phyloP scores from a whole-genome alignment of 2,329 filamentous ascomycete species.

The Botrytis squamosa region DNA sequence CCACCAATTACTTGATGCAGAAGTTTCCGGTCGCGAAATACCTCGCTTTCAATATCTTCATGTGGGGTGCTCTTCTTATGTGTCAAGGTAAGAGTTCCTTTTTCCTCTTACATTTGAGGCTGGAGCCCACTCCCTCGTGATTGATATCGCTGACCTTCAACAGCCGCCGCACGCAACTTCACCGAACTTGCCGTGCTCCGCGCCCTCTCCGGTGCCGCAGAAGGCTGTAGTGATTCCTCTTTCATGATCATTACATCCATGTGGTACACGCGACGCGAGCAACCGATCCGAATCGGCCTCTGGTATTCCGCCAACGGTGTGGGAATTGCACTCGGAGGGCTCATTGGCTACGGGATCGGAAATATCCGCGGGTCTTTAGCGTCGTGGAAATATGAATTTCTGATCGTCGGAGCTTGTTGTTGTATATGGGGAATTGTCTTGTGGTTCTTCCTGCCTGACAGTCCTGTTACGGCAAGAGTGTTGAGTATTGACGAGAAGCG shows the following conservation, averaged over 20 bases:
- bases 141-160: slow-evolving; percentile 40
- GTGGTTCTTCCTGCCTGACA: slow-evolving; percentile 33
- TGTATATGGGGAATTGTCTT: slow-evolving; percentile 43
- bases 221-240: slow-evolving; percentile 44
- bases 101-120: slow-evolving; percentile 28
- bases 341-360: slow-evolving; percentile 55
- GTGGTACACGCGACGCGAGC: slow-evolving; percentile 57
- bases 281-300: slow-evolving; percentile 57
- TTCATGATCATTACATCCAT: slow-evolving; percentile 53
- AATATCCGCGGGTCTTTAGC: slow-evolving; percentile 49
- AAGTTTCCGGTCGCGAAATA: slow-evolving; percentile 52
- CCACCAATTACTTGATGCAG: slow-evolving; percentile 54
- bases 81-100: slow-evolving; percentile 17
- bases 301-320: slow-evolving; percentile 61
- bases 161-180: slow-evolving; percentile 24
- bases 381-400: slow-evolving; percentile 58
- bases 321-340: slow-evolving; percentile 57
- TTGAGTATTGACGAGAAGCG: slow-evolving; percentile 30
- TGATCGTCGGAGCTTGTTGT: slow-evolving; percentile 46
- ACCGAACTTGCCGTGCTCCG: neutral
- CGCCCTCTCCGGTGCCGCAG: slow-evolving; percentile 26
- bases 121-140: slow-evolving; percentile 30
- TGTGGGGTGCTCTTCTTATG: slow-evolving; percentile 14
- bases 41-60: slow-evolving; percentile 35
- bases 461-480: slow-evolving; percentile 29